Evolutionary conservation across 768 basidiomycete species (phyloP), one percentile per base, ranked within the genome.

Genomic region (Lactarius sp.): DNA sequence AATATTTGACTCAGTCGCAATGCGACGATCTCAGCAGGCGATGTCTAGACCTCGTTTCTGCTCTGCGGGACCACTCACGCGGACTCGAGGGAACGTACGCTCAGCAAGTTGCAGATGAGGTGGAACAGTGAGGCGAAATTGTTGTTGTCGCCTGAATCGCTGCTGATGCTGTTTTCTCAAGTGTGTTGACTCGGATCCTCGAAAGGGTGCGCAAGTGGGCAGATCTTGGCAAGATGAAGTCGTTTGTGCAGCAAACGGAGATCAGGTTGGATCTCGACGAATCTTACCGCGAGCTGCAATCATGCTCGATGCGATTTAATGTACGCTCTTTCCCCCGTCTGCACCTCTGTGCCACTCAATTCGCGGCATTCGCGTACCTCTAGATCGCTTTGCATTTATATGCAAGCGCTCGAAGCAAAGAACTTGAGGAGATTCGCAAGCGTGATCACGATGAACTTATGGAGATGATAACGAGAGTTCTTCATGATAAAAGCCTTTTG

Each of bases 61-160:
- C 66, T 41, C 44, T 67, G 20, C 49, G 31, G 1, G 66, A 67
- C 39, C 49, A 61, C 39, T 67, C 64, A 4, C 22, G 37, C 16
- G 65, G 57, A n/a, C 52, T 68, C 16, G 67, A 56, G 46, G 61
- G 66, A 16, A 60, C 66, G 37, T 33, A 39, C 4, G 66, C 66
- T 16, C 67, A 64, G 14, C 61, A 63, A 31, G 67, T 52, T 16
- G 52, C 55, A 6, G 67, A 68, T 55, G 67, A 67, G 20, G 67
- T 67, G 18, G 66, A 68, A 55, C 53, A 41, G 67, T 68, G 53
- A 47, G 36, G 22, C 8, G 9, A 13, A 36, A 1, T 4, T 6
- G n/a, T 56, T n/a, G 14, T 3, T 44, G 13, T 31, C 12, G 18
- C n/a, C 8, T 41, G 18, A 31, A 36, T 6, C 33, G 49, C 9